Evolutionary conservation across 805 yeast genomes (phyloP).

Genomic region (Gaillardinia entomophila): DNA sequence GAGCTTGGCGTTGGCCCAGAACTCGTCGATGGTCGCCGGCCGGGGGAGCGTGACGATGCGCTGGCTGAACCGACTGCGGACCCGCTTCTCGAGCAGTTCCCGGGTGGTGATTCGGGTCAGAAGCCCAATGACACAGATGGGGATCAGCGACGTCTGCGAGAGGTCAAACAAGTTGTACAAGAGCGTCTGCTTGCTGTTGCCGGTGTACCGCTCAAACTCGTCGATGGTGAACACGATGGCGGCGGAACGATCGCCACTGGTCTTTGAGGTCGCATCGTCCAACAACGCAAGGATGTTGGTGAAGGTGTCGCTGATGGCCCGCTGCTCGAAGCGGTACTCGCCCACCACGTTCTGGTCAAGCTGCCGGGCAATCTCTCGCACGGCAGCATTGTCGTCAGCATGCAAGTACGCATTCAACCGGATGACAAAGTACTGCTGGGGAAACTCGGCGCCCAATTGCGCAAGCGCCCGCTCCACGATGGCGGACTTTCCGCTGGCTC

Average conservation of each 20-base stretch:
- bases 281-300: conserved; percentile 49
- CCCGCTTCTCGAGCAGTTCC: conserved; percentile 86
- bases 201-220: conserved; percentile 76
- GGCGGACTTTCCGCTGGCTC: conserved; percentile 70
- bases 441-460: conserved; percentile 33
- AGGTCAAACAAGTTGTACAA: conserved; percentile 85
- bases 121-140: conserved; percentile 77
- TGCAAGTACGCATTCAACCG: conserved; percentile 68
- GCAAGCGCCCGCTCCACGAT: conserved; percentile 54
- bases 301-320: conserved; percentile 57
- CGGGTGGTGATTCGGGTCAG: conserved; percentile 70
- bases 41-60: conserved; percentile 58
- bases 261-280: conserved; percentile 28
- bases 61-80: conserved; percentile 83
- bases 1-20: conserved; percentile 41
- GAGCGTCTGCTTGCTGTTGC: conserved; percentile 70
- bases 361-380: conserved; percentile 82
- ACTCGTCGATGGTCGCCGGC: conserved; percentile 42
- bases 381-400: conserved; percentile 69
- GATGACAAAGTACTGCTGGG: conserved; percentile 55
- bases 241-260: conserved; percentile 8
- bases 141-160: conserved; percentile 63
- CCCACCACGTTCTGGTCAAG: conserved; percentile 40
- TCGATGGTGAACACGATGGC: conserved; percentile 76
- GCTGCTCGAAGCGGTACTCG: conserved; percentile 36